Evolutionary conservation across 495 filamentous ascomycete genomes (phyloP).

Genomic region (Astrothelium macrocarpum): DNA sequence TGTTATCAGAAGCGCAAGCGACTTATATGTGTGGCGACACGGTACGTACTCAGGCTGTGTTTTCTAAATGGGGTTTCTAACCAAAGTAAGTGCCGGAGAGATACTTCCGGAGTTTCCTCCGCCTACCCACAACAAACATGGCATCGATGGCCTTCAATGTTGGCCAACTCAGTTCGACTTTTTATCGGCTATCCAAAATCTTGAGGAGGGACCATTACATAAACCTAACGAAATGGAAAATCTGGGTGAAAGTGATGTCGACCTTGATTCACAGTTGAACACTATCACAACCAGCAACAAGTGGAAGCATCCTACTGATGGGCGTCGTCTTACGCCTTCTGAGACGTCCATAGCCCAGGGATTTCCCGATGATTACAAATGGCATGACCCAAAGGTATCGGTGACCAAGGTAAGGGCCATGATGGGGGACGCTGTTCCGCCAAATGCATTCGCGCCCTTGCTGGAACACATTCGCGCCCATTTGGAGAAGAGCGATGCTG

Average conservation of each 20-base stretch:
- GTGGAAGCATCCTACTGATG: conserved; percentile 60
- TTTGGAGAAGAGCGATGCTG: conserved; percentile 21
- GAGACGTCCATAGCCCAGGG: conserved; percentile 71
- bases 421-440: conserved; percentile 83
- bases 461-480: conserved; percentile 29
- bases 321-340: conserved; percentile 54
- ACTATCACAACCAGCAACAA: conserved; percentile 42
- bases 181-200: neutral
- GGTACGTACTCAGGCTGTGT: conserved; percentile 39
- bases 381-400: conserved; percentile 31
- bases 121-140: conserved; percentile 50
- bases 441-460: conserved; percentile 49
- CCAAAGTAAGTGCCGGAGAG: conserved; percentile 55
- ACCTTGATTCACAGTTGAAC: conserved; percentile 3
- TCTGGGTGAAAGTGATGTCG: neutral
- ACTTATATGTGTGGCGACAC: conserved; percentile 69
- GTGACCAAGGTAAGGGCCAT: conserved; percentile 47
- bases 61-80: conserved; percentile 20
- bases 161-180: conserved; percentile 17
- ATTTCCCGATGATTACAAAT: conserved; percentile 59
- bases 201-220: neutral
- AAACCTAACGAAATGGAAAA: conserved; percentile 4
- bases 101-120: conserved; percentile 57
- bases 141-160: conserved; percentile 7
- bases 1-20: conserved; percentile 51